Percentiles rank a stretch among this genome's conserved stretches.
Conservation (phyloP, 2,329 filamentous ascomycete species). For the Fusarium robinianum region DNA sequence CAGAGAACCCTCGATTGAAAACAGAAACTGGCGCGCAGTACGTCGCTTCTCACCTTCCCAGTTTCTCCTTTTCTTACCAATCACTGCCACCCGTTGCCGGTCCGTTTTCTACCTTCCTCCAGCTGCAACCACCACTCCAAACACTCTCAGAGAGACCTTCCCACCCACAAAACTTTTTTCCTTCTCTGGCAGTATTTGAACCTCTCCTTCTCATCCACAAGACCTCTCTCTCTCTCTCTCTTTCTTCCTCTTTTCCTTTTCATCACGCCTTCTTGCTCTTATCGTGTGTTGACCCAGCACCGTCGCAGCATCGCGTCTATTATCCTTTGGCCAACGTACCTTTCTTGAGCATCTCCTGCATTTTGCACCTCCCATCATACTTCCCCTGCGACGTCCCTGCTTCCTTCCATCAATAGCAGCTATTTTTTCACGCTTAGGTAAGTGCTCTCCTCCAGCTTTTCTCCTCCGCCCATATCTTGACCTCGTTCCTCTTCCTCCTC, state of each 20-base stretch:
- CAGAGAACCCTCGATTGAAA: no score
- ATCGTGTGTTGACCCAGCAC: not conserved
- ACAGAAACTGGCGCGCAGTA: no score
- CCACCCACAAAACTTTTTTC: not conserved
- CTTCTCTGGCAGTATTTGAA: slow-evolving; percentile 1
- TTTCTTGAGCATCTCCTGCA: slow-evolving; percentile 8
- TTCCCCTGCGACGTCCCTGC: no score
- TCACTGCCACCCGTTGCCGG: no score
- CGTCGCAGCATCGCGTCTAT: no score
- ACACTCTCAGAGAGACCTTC: not conserved
- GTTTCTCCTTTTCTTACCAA: not conserved
- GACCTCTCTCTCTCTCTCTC: slow-evolving; percentile 1
- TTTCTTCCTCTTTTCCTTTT: slow-evolving; percentile 18
- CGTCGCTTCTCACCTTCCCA: no score
- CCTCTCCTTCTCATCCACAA: slow-evolving; percentile 7
- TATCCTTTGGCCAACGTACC: slow-evolving; percentile 7
- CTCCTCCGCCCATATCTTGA: slow-evolving; percentile 4
- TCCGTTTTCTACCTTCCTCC: no score
- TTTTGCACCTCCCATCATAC: slow-evolving; percentile 31
- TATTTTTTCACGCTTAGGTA: slow-evolving; percentile 31
- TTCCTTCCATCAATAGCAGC: slow-evolving; percentile 12
- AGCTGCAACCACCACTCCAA: slow-evolving; percentile 1
- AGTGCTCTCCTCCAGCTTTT: slow-evolving; percentile 16
- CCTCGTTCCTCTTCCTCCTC: slow-evolving; percentile 21
- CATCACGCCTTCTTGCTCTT: slow-evolving; percentile 13